Percentiles rank a stretch among this genome's conserved stretches.
Conservation (phyloP, 495 filamentous ascomycete species). For the Podospora australis region DNA sequence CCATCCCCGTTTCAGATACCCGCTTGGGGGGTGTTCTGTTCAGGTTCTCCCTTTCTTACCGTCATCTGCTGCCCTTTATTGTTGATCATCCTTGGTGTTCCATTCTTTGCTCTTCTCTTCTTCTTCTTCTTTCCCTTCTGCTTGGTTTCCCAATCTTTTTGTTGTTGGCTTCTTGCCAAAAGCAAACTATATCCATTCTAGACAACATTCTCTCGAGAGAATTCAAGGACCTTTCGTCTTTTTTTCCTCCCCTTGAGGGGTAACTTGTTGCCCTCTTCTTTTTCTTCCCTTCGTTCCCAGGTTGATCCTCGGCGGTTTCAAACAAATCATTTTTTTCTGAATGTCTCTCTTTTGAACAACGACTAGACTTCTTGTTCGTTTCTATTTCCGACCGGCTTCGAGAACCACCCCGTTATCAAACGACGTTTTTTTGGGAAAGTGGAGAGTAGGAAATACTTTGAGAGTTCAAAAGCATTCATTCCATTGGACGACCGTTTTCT, state of each 20-base stretch:
- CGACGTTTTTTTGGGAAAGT: background rate
- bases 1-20: slow-evolving; percentile 30
- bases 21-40: slow-evolving; percentile 15
- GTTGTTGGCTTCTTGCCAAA: slow-evolving; percentile 13
- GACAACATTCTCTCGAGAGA: background rate
- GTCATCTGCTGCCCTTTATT: no score
- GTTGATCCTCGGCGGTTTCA: slow-evolving; percentile 44
- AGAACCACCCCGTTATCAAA: no score
- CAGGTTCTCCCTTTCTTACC: background rate
- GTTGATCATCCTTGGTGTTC: slow-evolving; percentile 3
- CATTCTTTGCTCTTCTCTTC: slow-evolving; percentile 6
- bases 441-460: no score
- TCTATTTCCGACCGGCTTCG: slow-evolving; percentile 22
- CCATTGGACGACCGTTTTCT: no score
- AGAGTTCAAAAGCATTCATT: no score
- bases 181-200: slow-evolving; percentile 5
- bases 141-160: slow-evolving; percentile 3
- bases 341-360: slow-evolving; percentile 18
- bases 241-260: slow-evolving; percentile 12
- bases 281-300: slow-evolving; percentile 40
- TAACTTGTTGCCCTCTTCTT: slow-evolving; percentile 17
- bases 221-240: no score
- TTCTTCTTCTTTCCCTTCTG: slow-evolving; percentile 7
- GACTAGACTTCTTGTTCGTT: slow-evolving; percentile 24
- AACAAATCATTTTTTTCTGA: background rate